These are phyloP conservation scores for Juglanconis oblonga DNA, from an alignment of 2,329 filamentous ascomycete genomes.

Conservation along the genomic window DNA sequence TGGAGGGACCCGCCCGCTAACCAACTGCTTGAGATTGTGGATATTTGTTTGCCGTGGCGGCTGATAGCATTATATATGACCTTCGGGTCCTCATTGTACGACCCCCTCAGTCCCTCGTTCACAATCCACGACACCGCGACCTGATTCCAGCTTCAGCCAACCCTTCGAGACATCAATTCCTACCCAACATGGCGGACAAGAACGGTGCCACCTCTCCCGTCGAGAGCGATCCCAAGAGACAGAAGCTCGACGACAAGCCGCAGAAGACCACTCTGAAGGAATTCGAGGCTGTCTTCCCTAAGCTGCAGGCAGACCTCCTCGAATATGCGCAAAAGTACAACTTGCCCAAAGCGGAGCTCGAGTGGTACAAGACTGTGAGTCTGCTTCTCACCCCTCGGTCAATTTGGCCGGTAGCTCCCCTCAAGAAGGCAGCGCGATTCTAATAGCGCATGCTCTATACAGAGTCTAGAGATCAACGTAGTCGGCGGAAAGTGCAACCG, in stretches of 20 bases:
- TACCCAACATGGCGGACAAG: slow-evolving; percentile 4
- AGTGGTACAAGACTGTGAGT: slow-evolving; percentile 81
- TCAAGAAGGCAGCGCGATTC: background rate
- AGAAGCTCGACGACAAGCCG: slow-evolving; percentile 43
- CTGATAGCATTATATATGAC: background rate
- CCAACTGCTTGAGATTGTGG: background rate
- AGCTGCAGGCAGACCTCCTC: slow-evolving; percentile 78
- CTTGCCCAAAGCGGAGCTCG: slow-evolving; percentile 72
- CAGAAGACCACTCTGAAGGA: slow-evolving; percentile 76
- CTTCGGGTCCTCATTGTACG: background rate
- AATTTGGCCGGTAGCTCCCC: slow-evolving; percentile 7
- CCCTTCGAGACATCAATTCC: background rate
- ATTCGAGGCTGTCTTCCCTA: slow-evolving; percentile 88
- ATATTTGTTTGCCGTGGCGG: background rate
- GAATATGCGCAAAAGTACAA: slow-evolving; percentile 79
- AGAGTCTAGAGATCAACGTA: slow-evolving; percentile 84
- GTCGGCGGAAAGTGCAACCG: slow-evolving; percentile 97
- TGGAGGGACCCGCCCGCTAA: too few species aligned
- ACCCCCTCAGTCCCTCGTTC: background rate
- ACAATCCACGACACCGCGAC: background rate
- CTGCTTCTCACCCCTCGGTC: slow-evolving; percentile 11
- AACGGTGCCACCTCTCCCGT: background rate
- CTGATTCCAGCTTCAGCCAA: background rate
- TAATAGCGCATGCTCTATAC: slow-evolving; percentile 19
- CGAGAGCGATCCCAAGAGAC: slow-evolving; percentile 6